Evolutionary conservation across 176 grass and related monocot genomes (phyloP), one percentile per base, ranked within the genome.

Genomic region (Cocos nucifera): DNA sequence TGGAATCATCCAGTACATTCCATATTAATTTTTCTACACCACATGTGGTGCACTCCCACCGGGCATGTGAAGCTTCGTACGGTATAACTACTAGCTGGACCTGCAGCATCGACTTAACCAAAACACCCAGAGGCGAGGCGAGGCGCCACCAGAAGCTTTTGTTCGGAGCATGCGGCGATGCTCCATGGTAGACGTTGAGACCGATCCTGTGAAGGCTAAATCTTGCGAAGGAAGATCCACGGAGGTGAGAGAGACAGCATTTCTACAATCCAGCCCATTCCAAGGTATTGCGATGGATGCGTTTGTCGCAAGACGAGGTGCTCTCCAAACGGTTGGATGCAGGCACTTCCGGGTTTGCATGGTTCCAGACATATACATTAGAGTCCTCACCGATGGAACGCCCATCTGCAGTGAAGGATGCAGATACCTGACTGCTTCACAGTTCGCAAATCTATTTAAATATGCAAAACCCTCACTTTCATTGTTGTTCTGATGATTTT

Each of bases 311-410:
- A 58, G 90, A 89, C 56, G 76, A 81, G 54, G 69, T 84, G 12
- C 72, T 89, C 65, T 95, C 89, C 24, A 70, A 69, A 64, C 83
- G 86, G 64, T 70, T 81, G 44, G 56, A 79, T 58, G 75, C 51
- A 18, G 56, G 63, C 5, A 66, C 69, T 24, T 87, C 80, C 24
- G 82, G 64, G 69, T 58, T 82, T 61, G 68, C 78, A 63, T 83
- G 79, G 68, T 81, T 89, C 85, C 85, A 87, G 10, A 89, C 58
- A 73, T 87, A 95, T 22, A 95, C 59, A 29, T 89, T 89, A n/a
- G 80, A 89, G 62, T 95, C 90, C 64, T 95, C 86, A 5, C 84
- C 83, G 8, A 79, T 77, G 77, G 83, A 49, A 95, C 73, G 27
- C n/a, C n/a, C n/a, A 95, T 81, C 28, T 84, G 86, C 25, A 23